Conservation (phyloP, 2,329 filamentous ascomycete species). For the Karstenula rhodostoma region DNA sequence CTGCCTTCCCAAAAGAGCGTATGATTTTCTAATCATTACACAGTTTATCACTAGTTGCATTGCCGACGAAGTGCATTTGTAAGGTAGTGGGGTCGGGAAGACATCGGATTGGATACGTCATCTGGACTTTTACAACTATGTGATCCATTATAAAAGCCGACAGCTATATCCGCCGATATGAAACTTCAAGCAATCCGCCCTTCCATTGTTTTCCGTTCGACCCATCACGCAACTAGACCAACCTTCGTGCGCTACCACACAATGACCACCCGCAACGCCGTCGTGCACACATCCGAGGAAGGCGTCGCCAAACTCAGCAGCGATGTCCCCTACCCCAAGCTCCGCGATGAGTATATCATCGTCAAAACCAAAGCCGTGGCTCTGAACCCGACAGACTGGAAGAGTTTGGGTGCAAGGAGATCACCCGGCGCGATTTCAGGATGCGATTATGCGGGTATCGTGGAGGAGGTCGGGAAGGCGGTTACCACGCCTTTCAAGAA, state of each 20-base stretch:
- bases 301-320: conserved; percentile 32
- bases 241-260: neutral
- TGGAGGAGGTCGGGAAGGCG: conserved; percentile 42
- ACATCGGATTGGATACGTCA: neutral
- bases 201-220: no score
- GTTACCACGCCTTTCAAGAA: conserved; percentile 32
- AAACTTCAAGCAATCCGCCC: neutral
- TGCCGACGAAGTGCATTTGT: conserved; percentile 2
- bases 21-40: neutral
- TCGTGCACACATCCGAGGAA: conserved; percentile 36
- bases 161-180: neutral
- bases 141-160: no score
- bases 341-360: conserved; percentile 20
- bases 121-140: neutral
- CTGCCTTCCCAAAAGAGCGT: neutral
- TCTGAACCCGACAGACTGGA: conserved; percentile 35
- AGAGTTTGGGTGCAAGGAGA: conserved; percentile 44
- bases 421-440: conserved; percentile 50
- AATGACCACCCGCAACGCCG: conserved; percentile 44
- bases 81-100: neutral
- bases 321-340: conserved; percentile 32
- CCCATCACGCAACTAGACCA: no score
- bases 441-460: conserved; percentile 50
- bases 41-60: neutral
- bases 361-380: conserved; percentile 26